Evolutionary conservation across 2,329 filamentous ascomycete genomes (phyloP).

Genomic region (Colletotrichum incanum): DNA sequence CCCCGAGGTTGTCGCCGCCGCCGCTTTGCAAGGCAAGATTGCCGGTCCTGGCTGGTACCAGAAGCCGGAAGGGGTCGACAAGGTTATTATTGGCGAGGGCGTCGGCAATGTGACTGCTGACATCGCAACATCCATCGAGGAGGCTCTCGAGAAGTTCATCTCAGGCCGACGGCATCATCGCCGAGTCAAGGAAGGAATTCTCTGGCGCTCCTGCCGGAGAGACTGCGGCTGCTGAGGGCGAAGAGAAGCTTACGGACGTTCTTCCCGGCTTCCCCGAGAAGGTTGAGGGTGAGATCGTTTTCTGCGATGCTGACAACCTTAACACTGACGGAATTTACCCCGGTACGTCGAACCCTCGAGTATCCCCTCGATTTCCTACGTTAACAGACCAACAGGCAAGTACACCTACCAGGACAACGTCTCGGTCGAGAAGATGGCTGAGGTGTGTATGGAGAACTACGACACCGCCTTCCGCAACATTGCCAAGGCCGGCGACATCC

Average conservation of each 20-base stretch:
- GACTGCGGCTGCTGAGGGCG: constrained; percentile 43
- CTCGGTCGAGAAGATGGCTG: constrained; percentile 83
- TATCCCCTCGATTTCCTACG: constrained; percentile 51
- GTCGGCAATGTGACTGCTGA: constrained; percentile 76
- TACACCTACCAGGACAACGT: constrained; percentile 94
- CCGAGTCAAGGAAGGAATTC: constrained; percentile 65
- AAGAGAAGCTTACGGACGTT: constrained; percentile 73
- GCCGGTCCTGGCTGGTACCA: constrained; percentile 85
- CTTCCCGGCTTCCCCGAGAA: constrained; percentile 89
- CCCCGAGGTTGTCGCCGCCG: constrained; percentile 93
- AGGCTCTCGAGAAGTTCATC: constrained; percentile 81
- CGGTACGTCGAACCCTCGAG: constrained; percentile 58
- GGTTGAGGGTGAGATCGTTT: constrained; percentile 89
- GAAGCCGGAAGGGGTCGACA: constrained; percentile 76
- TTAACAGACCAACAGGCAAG: constrained; percentile 63
- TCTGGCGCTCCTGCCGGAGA: constrained; percentile 52
- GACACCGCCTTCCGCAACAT: constrained; percentile 78
- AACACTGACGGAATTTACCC: constrained; percentile 96
- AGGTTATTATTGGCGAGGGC: constrained; percentile 81
- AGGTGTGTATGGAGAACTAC: constrained; percentile 96
- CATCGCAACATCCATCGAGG: constrained; percentile 76
- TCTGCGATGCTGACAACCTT: constrained; percentile 86
- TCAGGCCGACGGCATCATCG: constrained; percentile 76
- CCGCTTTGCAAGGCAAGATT: constrained; percentile 81
- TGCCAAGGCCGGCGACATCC: constrained; percentile 80